Conservation (phyloP, 108 stramenopile species). For the Skeletonema menzelii region DNA sequence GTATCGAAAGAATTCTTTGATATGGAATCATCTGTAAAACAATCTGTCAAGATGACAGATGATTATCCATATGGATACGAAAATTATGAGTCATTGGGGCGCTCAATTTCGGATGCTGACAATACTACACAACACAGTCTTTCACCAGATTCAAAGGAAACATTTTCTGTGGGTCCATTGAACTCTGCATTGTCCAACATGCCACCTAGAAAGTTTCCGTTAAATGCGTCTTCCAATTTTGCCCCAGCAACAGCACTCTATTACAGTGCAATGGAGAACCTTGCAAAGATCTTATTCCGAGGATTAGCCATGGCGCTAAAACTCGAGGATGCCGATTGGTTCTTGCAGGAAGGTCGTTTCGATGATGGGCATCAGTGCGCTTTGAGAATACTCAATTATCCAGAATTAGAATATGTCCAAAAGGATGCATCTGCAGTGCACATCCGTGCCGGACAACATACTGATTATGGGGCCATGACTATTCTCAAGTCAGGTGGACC, state of each 20-base stretch:
- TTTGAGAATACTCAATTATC: constrained; percentile 82
- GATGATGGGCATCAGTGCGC: constrained; percentile 77
- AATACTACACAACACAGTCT: constrained; percentile 4
- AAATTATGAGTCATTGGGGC: constrained; percentile 53
- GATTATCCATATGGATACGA: constrained; percentile 86
- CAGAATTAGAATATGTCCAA: constrained; percentile 23
- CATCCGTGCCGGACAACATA: constrained; percentile 76
- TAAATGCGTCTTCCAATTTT: constrained; percentile 34
- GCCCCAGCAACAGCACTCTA: constrained; percentile 49
- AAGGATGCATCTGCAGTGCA: constrained; percentile 10
- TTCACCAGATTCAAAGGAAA: constrained; percentile 76
- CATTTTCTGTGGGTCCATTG: constrained; percentile 78
- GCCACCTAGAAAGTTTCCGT: constrained; percentile 69
- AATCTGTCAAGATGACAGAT: constrained; percentile 17
- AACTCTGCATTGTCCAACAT: constrained; percentile 58
- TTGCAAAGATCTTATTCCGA: constrained; percentile 55
- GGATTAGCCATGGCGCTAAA: constrained; percentile 77
- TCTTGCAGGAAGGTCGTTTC: constrained; percentile 45
- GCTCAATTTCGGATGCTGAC: not conserved
- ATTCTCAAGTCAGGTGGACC: constrained; percentile 71
- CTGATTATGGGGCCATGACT: constrained; percentile 88
- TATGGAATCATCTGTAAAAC: constrained; percentile 51
- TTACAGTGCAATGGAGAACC: constrained; percentile 67
- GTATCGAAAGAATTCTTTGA: constrained; percentile 74
- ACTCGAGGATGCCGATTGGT: constrained; percentile 35